These are phyloP conservation scores for Melampsora americana DNA, from an alignment of 1,284 basidiomycete genomes.

Conservation along the genomic window DNA sequence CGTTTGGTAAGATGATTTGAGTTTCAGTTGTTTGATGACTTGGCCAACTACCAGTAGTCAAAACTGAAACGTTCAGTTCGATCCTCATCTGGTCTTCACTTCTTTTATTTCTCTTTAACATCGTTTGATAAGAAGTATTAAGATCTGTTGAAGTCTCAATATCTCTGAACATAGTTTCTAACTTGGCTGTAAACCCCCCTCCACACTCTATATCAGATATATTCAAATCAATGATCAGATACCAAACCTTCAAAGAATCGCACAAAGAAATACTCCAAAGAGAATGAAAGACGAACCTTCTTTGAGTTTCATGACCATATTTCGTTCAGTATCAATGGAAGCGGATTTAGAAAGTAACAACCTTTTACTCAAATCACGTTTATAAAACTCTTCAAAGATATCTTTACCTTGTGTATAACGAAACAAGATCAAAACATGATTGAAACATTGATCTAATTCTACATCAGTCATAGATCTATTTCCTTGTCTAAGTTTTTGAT, in stretches of 20 bases:
- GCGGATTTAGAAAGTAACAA: conserved; percentile 81
- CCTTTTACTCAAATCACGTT: conserved; percentile 80
- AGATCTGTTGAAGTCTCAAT: conserved; percentile 69
- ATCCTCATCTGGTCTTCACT: conserved; percentile 47
- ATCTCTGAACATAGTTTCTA: conserved; percentile 87
- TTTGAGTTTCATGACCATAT: conserved; percentile 81
- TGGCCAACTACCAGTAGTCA: conserved; percentile 62
- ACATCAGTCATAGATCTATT: conserved; percentile 70
- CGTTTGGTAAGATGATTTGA: conserved; percentile 44
- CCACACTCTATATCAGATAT: conserved; percentile 67
- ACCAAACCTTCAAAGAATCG: no score
- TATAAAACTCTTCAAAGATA: conserved; percentile 86
- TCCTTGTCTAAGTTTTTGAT: conserved; percentile 78
- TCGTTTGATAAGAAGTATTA: conserved; percentile 50
- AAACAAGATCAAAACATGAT: conserved; percentile 76
- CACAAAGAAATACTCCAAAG: neutral
- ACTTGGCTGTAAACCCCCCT: conserved; percentile 74
- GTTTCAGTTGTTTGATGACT: conserved; percentile 51
- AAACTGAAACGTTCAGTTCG: conserved; percentile 60
- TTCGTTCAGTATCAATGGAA: conserved; percentile 83
- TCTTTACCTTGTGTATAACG: conserved; percentile 70
- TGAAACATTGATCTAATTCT: conserved; percentile 68
- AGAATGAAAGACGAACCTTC: conserved; percentile 62
- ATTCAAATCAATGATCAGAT: no score
- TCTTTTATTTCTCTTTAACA: neutral